These are phyloP conservation scores for Coriolopsis trogii DNA, from an alignment of 1,284 basidiomycete species.

Conservation along the genomic window DNA sequence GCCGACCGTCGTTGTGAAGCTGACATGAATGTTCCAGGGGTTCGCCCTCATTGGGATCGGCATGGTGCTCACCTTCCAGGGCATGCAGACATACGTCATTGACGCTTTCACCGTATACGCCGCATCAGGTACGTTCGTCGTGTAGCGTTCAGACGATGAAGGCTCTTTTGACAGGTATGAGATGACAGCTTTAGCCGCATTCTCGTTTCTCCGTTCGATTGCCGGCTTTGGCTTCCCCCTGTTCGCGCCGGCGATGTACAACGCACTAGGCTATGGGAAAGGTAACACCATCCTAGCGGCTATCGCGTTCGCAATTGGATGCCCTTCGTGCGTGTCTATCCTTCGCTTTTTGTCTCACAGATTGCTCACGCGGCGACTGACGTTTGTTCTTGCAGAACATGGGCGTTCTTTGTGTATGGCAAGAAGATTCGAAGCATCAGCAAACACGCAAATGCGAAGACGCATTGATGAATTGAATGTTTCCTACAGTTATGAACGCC, in stretches of 20 bases:
- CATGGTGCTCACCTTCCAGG: constrained; percentile 55
- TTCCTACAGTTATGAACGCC: too few species aligned
- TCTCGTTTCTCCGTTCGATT: constrained; percentile 56
- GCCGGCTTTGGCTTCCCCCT: constrained; percentile 70
- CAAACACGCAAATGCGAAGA: constrained; percentile 17
- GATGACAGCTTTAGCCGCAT: constrained; percentile 55
- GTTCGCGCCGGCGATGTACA: constrained; percentile 67
- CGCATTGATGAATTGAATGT: too few species aligned
- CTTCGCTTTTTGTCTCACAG: background rate
- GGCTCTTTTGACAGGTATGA: background rate
- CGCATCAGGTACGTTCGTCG: constrained; percentile 51
- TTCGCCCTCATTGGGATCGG: constrained; percentile 55
- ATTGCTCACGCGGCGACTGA: background rate
- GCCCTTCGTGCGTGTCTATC: constrained; percentile 54
- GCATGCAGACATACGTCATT: constrained; percentile 63
- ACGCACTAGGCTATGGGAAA: constrained; percentile 60
- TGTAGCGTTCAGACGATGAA: too few species aligned
- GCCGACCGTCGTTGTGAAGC: background rate
- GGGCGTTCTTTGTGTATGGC: constrained; percentile 54
- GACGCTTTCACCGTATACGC: constrained; percentile 67
- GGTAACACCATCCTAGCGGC: constrained; percentile 63
- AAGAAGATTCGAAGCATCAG: constrained; percentile 45
- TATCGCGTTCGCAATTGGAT: constrained; percentile 55
- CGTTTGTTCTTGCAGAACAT: constrained; percentile 39
- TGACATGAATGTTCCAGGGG: constrained; percentile 42